phyloP scores from a whole-genome alignment of 768 basidiomycete species.

The Suillus occidentalis region DNA sequence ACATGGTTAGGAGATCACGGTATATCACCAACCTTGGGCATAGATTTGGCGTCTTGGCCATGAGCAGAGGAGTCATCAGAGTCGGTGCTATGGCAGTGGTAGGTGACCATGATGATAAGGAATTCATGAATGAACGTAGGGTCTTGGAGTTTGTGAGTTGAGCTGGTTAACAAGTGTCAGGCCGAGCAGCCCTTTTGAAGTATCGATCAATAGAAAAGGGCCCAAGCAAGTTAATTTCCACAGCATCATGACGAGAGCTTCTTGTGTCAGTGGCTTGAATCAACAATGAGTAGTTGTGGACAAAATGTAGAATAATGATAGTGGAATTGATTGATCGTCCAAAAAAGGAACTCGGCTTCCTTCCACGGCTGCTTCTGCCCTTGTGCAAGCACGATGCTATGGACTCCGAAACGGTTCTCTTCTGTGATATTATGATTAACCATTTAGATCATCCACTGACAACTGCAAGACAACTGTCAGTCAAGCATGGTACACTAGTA shows the following conservation, averaged over 20 bases:
- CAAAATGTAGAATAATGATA: not conserved
- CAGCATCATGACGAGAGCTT: too few relatives aligned
- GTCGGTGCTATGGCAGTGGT: constrained; percentile 3
- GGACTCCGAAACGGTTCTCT: too few relatives aligned
- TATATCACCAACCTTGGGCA: constrained; percentile 1
- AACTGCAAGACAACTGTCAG: too few relatives aligned
- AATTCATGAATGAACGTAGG: constrained; percentile 3
- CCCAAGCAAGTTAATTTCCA: constrained; percentile 6
- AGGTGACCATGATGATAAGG: not conserved
- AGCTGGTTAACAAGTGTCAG: not conserved
- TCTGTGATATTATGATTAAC: too few relatives aligned
- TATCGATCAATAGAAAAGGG: not conserved
- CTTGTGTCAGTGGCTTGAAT: too few relatives aligned
- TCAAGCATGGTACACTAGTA: too few relatives aligned
- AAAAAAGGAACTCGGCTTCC: constrained; percentile 14
- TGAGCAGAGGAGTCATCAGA: constrained; percentile 1
- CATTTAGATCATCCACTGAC: too few relatives aligned
- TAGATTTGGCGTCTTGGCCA: not conserved
- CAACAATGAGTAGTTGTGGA: too few relatives aligned
- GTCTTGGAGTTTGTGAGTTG: constrained; percentile 13
- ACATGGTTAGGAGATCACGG: not conserved
- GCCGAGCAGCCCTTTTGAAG: not conserved
- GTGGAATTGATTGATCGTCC: constrained; percentile 9
- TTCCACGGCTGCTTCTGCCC: too few relatives aligned
- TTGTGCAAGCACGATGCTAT: too few relatives aligned